Percentiles rank a stretch among this genome's conserved stretches.
phyloP scores from a whole-genome alignment of 345 rosid species.

The Camelina laxa region DNA sequence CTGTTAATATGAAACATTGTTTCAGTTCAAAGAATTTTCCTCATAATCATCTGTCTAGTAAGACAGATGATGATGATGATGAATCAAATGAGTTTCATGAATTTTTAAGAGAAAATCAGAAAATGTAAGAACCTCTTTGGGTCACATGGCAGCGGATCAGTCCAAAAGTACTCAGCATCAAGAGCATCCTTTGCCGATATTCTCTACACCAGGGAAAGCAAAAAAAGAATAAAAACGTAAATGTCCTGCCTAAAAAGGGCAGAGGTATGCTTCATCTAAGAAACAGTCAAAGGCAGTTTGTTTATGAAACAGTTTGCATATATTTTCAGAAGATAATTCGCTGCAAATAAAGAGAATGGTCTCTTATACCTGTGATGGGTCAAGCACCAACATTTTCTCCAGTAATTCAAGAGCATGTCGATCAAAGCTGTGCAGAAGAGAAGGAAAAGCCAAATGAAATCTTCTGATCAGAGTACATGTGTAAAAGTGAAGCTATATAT shows the following conservation, averaged over 20 bases:
- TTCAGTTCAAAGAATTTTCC: slow-evolving; percentile 23
- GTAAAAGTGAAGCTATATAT: background rate
- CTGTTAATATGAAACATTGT: slow-evolving; percentile 49
- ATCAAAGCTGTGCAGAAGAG: slow-evolving; percentile 59
- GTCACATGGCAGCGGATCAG: slow-evolving; percentile 92
- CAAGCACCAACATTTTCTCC: slow-evolving; percentile 91
- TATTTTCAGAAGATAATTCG: slow-evolving; percentile 10
- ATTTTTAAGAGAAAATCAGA: background rate
- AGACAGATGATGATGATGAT: slow-evolving; percentile 22
- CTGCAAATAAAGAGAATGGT: slow-evolving; percentile 6
- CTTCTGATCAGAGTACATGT: slow-evolving; percentile 21
- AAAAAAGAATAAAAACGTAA: background rate
- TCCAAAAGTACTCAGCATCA: slow-evolving; percentile 98
- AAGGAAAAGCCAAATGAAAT: slow-evolving; percentile 17
- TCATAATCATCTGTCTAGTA: background rate
- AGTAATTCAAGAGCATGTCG: slow-evolving; percentile 92
- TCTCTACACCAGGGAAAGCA: slow-evolving; percentile 52
- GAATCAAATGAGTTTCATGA: slow-evolving; percentile 12
- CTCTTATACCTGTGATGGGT: slow-evolving; percentile 77
- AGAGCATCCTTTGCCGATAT: slow-evolving; percentile 94
- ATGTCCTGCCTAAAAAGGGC: slow-evolving; percentile 22
- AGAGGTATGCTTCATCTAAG: background rate
- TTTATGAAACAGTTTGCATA: background rate
- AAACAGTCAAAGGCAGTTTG: background rate
- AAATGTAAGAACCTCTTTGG: slow-evolving; percentile 69